Evolutionary conservation across 1,284 basidiomycete species (phyloP).

Genomic region (Inonotus obliquus): DNA sequence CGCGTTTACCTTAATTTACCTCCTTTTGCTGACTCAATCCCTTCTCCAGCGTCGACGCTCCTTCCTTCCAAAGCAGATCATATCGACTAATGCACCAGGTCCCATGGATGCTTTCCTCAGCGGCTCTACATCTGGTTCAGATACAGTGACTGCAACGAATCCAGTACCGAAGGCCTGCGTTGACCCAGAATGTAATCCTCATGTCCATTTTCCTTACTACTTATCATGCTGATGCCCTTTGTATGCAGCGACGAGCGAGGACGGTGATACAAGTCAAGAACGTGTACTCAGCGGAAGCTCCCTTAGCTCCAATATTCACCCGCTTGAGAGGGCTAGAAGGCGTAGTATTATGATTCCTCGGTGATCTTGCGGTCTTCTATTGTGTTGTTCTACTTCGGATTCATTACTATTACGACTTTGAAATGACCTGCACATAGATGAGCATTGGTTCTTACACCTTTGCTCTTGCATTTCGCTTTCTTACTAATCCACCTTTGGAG

Average conservation of each 20-base stretch:
- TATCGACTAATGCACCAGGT: conserved; percentile 20
- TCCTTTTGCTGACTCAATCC: background rate
- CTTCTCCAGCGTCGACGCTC: conserved; percentile 47
- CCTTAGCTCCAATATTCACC: conserved; percentile 7
- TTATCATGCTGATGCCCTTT: background rate
- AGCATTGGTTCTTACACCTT: background rate
- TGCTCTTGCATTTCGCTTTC: background rate
- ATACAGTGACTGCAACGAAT: background rate
- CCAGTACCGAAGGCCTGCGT: background rate
- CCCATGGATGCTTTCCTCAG: conserved; percentile 16
- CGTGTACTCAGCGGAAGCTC: background rate
- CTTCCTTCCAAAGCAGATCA: conserved; percentile 62
- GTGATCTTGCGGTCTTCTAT: background rate
- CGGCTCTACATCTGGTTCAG: background rate
- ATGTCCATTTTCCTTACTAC: background rate
- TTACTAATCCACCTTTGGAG: too few relatives aligned
- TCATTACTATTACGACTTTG: background rate
- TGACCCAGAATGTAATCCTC: conserved; percentile 8
- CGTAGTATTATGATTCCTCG: conserved; percentile 9
- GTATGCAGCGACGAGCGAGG: background rate
- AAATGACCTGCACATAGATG: background rate
- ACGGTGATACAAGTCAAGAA: conserved; percentile 4
- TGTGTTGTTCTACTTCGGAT: background rate
- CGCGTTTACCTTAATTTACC: background rate
- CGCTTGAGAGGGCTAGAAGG: conserved; percentile 12